phyloP scores from a whole-genome alignment of 129 eudicot genomes.

The Pulicaria dysenterica region DNA sequence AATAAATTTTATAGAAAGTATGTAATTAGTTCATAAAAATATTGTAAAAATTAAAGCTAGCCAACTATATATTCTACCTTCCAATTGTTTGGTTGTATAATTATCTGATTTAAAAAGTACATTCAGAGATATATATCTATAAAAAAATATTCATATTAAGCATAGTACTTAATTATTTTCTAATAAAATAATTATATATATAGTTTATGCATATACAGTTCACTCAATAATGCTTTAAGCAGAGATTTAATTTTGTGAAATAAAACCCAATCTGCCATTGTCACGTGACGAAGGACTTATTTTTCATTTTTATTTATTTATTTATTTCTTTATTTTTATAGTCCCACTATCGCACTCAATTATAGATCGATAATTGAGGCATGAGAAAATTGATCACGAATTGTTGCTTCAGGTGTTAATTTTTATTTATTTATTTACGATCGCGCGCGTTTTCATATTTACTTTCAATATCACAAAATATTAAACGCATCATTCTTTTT shows the following conservation, averaged over 20 bases:
- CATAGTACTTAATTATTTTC: conserved; percentile 6
- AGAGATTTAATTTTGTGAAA: conserved; percentile 36
- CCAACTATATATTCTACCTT: background rate
- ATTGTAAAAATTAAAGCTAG: background rate
- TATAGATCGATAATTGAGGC: conserved; percentile 16
- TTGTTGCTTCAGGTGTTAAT: conserved; percentile 4
- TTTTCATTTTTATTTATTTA: conserved; percentile 13
- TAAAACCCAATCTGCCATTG: conserved; percentile 44
- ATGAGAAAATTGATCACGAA: conserved; percentile 23
- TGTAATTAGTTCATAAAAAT: background rate
- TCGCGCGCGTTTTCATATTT: background rate
- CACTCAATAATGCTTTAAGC: conserved; percentile 49
- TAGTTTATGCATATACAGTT: conserved; percentile 30
- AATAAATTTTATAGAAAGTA: too few relatives aligned
- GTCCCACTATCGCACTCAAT: conserved; percentile 31
- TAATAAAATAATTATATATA: conserved; percentile 6
- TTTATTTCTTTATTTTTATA: too few relatives aligned
- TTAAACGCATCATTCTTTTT: background rate
- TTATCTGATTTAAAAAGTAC: background rate
- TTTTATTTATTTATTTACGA: background rate
- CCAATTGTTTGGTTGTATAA: background rate
- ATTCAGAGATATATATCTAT: background rate
- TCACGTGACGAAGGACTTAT: conserved; percentile 54
- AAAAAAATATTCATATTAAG: background rate
- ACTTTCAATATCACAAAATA: background rate